Percentiles rank a stretch among this genome's conserved stretches.
Conservation (phyloP, 2,329 filamentous ascomycete genomes). For the Aspergillus sp. region DNA sequence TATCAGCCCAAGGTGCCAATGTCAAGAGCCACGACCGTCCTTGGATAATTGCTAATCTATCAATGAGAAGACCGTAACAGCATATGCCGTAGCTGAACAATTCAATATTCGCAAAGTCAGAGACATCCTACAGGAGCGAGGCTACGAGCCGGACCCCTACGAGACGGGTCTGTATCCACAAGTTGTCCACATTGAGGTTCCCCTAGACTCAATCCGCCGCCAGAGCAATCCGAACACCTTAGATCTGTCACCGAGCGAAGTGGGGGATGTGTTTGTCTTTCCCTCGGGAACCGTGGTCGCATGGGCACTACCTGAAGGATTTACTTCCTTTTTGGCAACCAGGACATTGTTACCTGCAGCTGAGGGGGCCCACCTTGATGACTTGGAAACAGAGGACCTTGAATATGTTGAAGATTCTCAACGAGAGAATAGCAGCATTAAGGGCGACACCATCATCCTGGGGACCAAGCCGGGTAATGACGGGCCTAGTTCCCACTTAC, state of each 20-base stretch:
- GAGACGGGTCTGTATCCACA: slow-evolving; percentile 65
- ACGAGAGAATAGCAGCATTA: slow-evolving; percentile 73
- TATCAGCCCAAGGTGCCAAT: slow-evolving; percentile 39
- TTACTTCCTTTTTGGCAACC: slow-evolving; percentile 69
- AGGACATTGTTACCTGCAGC: slow-evolving; percentile 74
- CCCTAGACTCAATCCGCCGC: slow-evolving; percentile 48
- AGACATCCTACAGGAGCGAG: slow-evolving; percentile 58
- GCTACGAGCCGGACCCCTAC: slow-evolving; percentile 64
- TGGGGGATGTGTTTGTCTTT: slow-evolving; percentile 92
- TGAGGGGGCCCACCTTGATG: slow-evolving; percentile 68
- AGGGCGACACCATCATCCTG: slow-evolving; percentile 84
- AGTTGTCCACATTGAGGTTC: slow-evolving; percentile 62
- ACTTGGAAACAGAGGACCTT: slow-evolving; percentile 83
- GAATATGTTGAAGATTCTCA: slow-evolving; percentile 78
- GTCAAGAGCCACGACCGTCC: slow-evolving; percentile 2
- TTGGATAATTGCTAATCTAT: slow-evolving; percentile 16
- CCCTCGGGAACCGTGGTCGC: slow-evolving; percentile 90
- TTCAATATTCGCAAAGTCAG: slow-evolving; percentile 63
- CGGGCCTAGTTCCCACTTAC: slow-evolving; percentile 22
- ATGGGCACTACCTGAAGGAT: slow-evolving; percentile 80
- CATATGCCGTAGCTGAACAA: slow-evolving; percentile 68
- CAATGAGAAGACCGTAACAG: slow-evolving; percentile 54
- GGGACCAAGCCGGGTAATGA: slow-evolving; percentile 64
- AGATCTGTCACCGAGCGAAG: slow-evolving; percentile 46
- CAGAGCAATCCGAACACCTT: slow-evolving; percentile 43